Evolutionary conservation across 1,284 basidiomycete genomes (phyloP), one percentile per base, ranked within the genome.

Genomic region (Coniferiporia sulphurascens): DNA sequence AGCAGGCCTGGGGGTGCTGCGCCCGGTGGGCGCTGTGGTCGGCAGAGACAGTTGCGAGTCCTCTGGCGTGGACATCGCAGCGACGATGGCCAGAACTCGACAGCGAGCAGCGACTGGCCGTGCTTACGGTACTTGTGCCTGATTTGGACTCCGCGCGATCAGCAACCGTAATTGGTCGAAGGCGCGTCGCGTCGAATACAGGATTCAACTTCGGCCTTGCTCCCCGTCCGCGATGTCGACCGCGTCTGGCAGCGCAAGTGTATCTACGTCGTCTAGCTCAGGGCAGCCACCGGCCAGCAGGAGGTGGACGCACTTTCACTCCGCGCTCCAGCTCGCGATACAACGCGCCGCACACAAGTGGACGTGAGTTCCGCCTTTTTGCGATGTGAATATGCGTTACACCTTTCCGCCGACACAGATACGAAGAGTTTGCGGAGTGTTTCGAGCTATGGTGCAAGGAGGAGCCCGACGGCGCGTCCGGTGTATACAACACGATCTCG

Each of bases 261-360:
- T 54, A 17, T 53, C 49, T 1, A 48, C 41, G 27, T 19, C 41
- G 19, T 48, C 46, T 41, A 15, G 15, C 38, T 2, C 56, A 56
- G 50, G 58, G 60, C 75, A 63, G 70, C 38, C 62, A 44, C 62
- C 73, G 7, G 82, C 82, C 53, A 89, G 82, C 66, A 83, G 83
- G 67, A 82, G 89, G 36, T 91, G 87, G 86, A 82, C 79, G 0
- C 83, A 87, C 67, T 90, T 90, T 62, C 82, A 85, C 62, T 85
- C 86, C 1, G 89, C 88, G 0, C 71, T 91, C 32, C 85, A 89
- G 67, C 80, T 88, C 12, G 88, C 88, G 13, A 82, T 88, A 22
- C 86, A 87, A 65, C 78, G 86, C 19, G 80, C 86, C n/a, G 82
- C 87, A 3, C 85, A 87, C 69, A 89, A 89, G 67, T 91, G 89